Evolutionary conservation across 306 rosid species (phyloP), one percentile per base, ranked within the genome.

Genomic region (Vicia sativa): DNA sequence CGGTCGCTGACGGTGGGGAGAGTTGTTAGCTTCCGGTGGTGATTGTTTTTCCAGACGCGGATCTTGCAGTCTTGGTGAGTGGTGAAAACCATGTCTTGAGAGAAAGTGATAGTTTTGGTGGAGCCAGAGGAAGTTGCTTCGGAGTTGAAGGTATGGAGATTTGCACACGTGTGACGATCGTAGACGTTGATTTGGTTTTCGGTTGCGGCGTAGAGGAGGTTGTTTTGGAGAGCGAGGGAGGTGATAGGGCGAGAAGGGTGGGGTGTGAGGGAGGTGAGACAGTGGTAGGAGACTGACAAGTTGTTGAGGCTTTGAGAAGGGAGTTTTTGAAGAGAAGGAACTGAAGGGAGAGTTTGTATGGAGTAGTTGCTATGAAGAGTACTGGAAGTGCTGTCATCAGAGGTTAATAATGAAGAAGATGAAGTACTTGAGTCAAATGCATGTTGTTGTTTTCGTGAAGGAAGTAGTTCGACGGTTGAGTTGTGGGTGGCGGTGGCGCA

Each of bases 41-140:
- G 46, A 69, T 15, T 19, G 15, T 4, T 48, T 48, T 48, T 52
- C 98, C 98, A 90, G 11, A 85, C 90, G 4, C 95, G 87, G 74
- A 93, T 90, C 62, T 86, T 90, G 56, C 82, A 76, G 76, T 93
- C 90, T 65, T 93, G 98, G 82, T 93, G 98, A 2, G 91, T 77
- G 21, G 96, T 88, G 77, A 93, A 76, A 35, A 83, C 23, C 21
- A 54, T 78, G 58, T 74, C 72, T 3, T 77, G 28, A 16, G 45
- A 57, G 67, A 93, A 90, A 6, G 83, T 15, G 15, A 90, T 67
- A 68, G 91, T 70, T 67, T 93, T 93, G 34, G 83, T 83, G 7
- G 90, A 86, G 6, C 96, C 96, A 1, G 96, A 84, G 62, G 95
- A 81, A 23, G 76, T 18, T 6, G 67, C 68, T 1, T 57, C 65